These are phyloP conservation scores for Neurospora sp. DNA, from an alignment of 495 filamentous ascomycete genomes.

Conservation along the genomic window DNA sequence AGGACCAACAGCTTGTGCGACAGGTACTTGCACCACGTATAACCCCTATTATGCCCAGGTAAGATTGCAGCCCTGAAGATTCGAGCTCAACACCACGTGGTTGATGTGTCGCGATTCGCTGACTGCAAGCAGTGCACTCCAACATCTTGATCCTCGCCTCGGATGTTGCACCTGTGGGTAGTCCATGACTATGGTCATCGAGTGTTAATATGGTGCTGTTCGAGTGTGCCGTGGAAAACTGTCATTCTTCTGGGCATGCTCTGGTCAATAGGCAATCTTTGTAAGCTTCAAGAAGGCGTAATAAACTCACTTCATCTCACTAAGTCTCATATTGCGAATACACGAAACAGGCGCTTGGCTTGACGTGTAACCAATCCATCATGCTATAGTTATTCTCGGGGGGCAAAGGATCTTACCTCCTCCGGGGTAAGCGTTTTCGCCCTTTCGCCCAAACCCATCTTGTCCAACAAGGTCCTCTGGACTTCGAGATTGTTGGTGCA, in stretches of 20 bases:
- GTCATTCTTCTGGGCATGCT: no score
- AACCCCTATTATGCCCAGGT: constrained; percentile 11
- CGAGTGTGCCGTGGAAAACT: no score
- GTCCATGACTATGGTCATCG: no score
- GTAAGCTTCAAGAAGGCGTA: not conserved
- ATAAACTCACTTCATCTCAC: no score
- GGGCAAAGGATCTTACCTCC: no score
- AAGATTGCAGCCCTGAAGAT: not conserved
- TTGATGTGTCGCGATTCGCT: not conserved
- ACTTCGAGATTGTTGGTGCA: not conserved
- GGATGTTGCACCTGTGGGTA: not conserved
- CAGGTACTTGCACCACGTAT: constrained; percentile 7
- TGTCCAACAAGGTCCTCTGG: not conserved
- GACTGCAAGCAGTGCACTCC: not conserved
- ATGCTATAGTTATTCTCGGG: no score
- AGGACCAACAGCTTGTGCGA: constrained; percentile 4
- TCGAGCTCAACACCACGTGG: no score
- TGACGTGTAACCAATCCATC: no score
- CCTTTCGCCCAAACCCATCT: not conserved
- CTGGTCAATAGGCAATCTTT: not conserved
- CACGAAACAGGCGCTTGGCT: no score
- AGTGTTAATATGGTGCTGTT: no score
- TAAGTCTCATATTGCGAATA: no score
- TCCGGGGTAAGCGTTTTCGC: not conserved
- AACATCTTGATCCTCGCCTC: not conserved